phyloP scores from a whole-genome alignment of 2,329 filamentous ascomycete genomes.

The Fusarium sarcochroum region DNA sequence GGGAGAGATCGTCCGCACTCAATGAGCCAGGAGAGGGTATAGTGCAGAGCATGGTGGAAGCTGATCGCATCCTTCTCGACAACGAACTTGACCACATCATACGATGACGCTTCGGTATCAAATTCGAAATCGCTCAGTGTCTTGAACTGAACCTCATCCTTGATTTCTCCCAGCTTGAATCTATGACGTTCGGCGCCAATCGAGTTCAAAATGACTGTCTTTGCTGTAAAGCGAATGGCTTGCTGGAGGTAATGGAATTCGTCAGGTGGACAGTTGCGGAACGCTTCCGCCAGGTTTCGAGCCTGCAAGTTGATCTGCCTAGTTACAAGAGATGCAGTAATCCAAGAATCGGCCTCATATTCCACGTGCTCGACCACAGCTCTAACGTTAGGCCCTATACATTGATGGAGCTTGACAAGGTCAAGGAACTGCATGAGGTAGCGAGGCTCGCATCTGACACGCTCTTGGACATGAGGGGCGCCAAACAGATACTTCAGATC shows the following conservation, averaged over 20 bases:
- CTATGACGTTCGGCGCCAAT: slow-evolving; percentile 88
- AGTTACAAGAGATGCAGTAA: slow-evolving; percentile 93
- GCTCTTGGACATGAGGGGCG: slow-evolving; percentile 88
- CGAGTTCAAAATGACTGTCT: slow-evolving; percentile 89
- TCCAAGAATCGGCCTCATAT: slow-evolving; percentile 98
- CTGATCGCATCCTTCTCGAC: slow-evolving; percentile 94
- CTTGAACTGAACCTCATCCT: slow-evolving; percentile 88
- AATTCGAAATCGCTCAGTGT: slow-evolving; percentile 84
- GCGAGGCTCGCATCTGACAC: slow-evolving; percentile 83
- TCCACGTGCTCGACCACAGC: slow-evolving; percentile 97
- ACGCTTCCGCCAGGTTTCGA: slow-evolving; percentile 88
- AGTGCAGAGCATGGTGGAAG: slow-evolving; percentile 97
- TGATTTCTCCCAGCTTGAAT: slow-evolving; percentile 90
- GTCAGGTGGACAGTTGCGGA: slow-evolving; percentile 76
- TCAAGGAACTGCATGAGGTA: slow-evolving; percentile 97
- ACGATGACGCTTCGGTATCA: slow-evolving; percentile 69
- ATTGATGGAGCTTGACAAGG: slow-evolving; percentile 94
- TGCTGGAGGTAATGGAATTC: slow-evolving; percentile 75
- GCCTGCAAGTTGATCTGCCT: slow-evolving; percentile 95
- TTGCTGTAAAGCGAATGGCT: slow-evolving; percentile 82
- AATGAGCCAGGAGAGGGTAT: slow-evolving; percentile 94
- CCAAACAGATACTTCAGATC: slow-evolving; percentile 93
- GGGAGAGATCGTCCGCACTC: slow-evolving; percentile 87
- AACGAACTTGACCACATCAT: slow-evolving; percentile 85
- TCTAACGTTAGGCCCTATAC: slow-evolving; percentile 92